Conservation (phyloP, 2,329 filamentous ascomycete genomes). For the Penicillium sp. region DNA sequence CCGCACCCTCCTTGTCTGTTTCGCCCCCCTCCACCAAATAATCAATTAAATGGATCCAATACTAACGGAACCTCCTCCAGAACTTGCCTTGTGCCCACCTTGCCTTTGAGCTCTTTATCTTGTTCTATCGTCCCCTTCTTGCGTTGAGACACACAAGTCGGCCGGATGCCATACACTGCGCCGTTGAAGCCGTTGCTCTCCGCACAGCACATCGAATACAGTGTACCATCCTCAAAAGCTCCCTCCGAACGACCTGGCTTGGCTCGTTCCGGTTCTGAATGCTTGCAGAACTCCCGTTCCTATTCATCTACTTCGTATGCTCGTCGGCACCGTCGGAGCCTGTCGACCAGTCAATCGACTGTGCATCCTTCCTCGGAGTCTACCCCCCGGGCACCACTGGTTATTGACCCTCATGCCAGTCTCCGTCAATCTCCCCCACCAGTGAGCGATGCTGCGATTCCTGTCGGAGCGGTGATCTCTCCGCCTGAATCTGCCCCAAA, state of each 20-base stretch:
- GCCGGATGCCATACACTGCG: conserved; percentile 51
- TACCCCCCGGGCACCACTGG: conserved; percentile 18
- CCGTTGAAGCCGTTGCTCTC: conserved; percentile 54
- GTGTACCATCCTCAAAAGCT: conserved; percentile 39
- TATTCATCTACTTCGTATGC: conserved; percentile 58
- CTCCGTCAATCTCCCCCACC: conserved; percentile 82
- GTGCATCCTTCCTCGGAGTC: conserved; percentile 30
- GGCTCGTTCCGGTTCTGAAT: conserved; percentile 26
- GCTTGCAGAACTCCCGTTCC: conserved; percentile 52
- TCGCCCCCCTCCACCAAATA: conserved; percentile 12
- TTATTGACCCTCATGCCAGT: conserved; percentile 51
- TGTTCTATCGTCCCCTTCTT: conserved; percentile 17
- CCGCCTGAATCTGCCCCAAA: conserved; percentile 79
- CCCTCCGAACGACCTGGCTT: conserved; percentile 20
- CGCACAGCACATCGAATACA: conserved; percentile 49
- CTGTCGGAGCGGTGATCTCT: conserved; percentile 79
- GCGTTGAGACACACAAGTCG: conserved; percentile 33
- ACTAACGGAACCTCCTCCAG: conserved; percentile 10
- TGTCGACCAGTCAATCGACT: conserved; percentile 44
- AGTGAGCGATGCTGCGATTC: conserved; percentile 69
- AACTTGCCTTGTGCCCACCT: conserved; percentile 7
- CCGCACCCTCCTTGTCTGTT: conserved; percentile 7
- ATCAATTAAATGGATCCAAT: conserved; percentile 6
- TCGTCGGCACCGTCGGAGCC: conserved; percentile 57
- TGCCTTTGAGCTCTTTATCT: conserved; percentile 1